Evolutionary conservation across 192 early-diverging fungal genomes (phyloP).

Genomic region (Umbelopsis vinacea): DNA sequence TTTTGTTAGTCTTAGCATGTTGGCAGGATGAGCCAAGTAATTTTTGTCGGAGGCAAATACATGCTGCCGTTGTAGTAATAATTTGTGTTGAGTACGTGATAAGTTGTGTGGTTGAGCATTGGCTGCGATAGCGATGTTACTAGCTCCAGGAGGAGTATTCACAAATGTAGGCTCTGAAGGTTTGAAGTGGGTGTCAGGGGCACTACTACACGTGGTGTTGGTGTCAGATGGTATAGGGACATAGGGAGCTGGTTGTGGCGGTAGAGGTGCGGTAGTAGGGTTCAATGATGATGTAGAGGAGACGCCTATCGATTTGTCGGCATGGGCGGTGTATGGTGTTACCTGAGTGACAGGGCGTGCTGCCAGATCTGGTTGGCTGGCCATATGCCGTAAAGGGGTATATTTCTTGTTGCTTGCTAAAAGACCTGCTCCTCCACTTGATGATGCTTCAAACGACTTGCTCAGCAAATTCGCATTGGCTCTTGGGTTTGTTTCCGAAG

Average conservation of each 20-base stretch:
- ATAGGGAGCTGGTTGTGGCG: slow-evolving; percentile 8
- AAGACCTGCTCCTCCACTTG: background rate
- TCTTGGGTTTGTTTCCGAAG: background rate
- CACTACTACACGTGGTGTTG: slow-evolving; percentile 9
- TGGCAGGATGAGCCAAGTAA: slow-evolving; percentile 45
- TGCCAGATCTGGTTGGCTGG: slow-evolving; percentile 22
- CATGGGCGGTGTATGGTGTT: slow-evolving; percentile 20
- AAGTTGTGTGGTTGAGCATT: slow-evolving; percentile 12
- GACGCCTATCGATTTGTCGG: slow-evolving; percentile 20
- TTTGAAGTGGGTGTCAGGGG: background rate
- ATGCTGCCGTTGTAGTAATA: slow-evolving; percentile 44
- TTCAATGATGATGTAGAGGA: background rate
- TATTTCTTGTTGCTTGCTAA: slow-evolving; percentile 1
- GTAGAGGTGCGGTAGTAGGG: background rate
- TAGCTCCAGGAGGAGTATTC: background rate
- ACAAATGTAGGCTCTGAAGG: background rate
- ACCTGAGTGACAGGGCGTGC: slow-evolving; percentile 22
- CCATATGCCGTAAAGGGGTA: slow-evolving; percentile 24
- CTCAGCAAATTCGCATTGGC: background rate
- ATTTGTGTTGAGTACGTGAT: slow-evolving; percentile 51
- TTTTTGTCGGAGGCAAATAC: slow-evolving; percentile 48
- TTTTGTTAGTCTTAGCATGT: slow-evolving; percentile 46
- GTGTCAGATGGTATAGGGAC: slow-evolving; percentile 11
- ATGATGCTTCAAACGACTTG: background rate
- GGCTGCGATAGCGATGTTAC: slow-evolving; percentile 15